Evolutionary conservation across 2,329 filamentous ascomycete species (phyloP).

Genomic region (Cladophialophora chaetospira): DNA sequence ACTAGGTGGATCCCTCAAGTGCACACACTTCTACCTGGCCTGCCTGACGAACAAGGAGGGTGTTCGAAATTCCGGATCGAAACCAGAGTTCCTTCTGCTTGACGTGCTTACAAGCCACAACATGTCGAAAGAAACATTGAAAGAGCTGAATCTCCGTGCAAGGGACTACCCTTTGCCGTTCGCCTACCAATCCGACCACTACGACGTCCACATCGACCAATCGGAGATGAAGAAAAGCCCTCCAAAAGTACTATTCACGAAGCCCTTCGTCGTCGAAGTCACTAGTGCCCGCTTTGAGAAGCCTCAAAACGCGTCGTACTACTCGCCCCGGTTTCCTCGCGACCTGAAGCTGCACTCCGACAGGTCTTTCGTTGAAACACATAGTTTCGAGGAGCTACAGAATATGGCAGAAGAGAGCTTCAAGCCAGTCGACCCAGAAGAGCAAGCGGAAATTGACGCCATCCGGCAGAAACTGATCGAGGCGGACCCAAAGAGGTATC

Average conservation of each 20-base stretch:
- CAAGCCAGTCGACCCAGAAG: slow-evolving; percentile 54
- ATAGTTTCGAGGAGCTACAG: slow-evolving; percentile 71
- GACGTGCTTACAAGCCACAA: slow-evolving; percentile 58
- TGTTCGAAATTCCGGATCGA: slow-evolving; percentile 52
- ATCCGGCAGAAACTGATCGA: slow-evolving; percentile 68
- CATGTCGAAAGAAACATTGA: slow-evolving; percentile 56
- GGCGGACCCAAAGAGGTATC: slow-evolving; percentile 43
- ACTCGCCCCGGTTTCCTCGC: slow-evolving; percentile 73
- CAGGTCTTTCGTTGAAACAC: slow-evolving; percentile 66
- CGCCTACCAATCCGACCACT: slow-evolving; percentile 37
- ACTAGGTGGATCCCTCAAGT: slow-evolving; percentile 61
- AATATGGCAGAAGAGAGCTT: slow-evolving; percentile 62
- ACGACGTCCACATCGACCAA: slow-evolving; percentile 52
- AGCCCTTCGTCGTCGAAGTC: slow-evolving; percentile 76
- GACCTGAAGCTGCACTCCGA: slow-evolving; percentile 78
- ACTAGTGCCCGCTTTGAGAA: slow-evolving; percentile 79
- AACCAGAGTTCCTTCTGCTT: slow-evolving; percentile 67
- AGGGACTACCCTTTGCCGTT: slow-evolving; percentile 48
- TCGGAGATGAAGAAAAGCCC: slow-evolving; percentile 32
- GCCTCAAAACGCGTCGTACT: slow-evolving; percentile 67
- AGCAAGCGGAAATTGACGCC: slow-evolving; percentile 60
- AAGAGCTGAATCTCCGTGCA: slow-evolving; percentile 52
- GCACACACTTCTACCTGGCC: slow-evolving; percentile 80
- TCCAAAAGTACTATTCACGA: slow-evolving; percentile 57
- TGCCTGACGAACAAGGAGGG: slow-evolving; percentile 71